Conservation (phyloP, 2,329 filamentous ascomycete species). For the Ilyonectria sp. region DNA sequence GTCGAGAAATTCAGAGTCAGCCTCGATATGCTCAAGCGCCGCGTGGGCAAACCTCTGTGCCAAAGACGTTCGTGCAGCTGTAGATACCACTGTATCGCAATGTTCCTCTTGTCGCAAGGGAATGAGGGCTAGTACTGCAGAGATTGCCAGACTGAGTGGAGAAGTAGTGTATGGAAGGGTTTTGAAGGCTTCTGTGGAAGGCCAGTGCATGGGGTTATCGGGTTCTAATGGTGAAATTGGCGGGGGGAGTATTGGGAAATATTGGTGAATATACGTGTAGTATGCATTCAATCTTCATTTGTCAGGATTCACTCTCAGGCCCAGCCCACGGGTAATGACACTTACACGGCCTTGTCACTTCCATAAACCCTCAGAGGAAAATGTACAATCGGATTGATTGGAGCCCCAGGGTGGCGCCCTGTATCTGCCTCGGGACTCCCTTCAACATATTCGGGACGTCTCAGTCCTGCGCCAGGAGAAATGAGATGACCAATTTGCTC, state of each 20-base stretch:
- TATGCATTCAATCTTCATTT: conserved; percentile 1
- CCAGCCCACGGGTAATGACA: neutral
- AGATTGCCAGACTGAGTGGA: neutral
- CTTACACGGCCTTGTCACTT: neutral
- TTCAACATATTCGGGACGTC: neutral
- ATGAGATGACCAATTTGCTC: neutral
- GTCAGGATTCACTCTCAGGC: neutral
- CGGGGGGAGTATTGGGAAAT: neutral
- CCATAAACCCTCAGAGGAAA: neutral
- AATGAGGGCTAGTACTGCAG: conserved; percentile 2
- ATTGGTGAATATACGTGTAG: neutral
- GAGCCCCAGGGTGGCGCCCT: neutral
- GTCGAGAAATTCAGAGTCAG: neutral
- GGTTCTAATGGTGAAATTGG: neutral
- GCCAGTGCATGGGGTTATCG: neutral
- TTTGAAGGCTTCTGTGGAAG: neutral
- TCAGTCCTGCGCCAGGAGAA: neutral
- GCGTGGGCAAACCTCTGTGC: neutral
- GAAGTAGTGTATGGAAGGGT: neutral
- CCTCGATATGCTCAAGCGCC: neutral
- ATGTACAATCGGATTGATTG: neutral
- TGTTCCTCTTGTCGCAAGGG: conserved; percentile 1
- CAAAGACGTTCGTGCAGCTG: neutral
- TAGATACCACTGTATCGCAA: neutral
- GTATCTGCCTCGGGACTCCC: neutral